Base-by-base conservation (phyloP, 176 grass and related monocot genomes). In the Musa acuminata region DNA sequence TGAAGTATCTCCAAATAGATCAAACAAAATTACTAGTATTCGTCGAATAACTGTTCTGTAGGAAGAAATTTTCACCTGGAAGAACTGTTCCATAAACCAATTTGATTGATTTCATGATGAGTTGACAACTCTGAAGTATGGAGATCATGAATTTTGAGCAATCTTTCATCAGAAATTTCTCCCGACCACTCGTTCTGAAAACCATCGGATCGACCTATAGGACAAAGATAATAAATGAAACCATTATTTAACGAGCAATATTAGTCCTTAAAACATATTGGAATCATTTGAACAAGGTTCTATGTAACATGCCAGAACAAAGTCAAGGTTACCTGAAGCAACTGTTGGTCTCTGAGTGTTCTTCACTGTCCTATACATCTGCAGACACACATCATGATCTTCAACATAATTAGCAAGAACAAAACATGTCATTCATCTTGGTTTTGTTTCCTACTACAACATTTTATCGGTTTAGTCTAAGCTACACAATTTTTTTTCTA, bases 301-400 rank as follows among this genome's bases (percentile, higher is more conserved):
- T 19, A 60, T 8, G 17, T 53, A 53, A 53, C 6, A 55, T 55
- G 12, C 54, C 12, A 55, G 54, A 55, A 55, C 16, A 14, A 14
- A 55, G 12, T 16, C 16, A 55, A 55, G 1, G n/a, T n/a, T 58
- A 60, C 57, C 57, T 60, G 57, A 60, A 60, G 57, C 57, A 60
- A 20, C 57, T 60, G 57, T 19, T 21, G 57, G 57, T 17, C 57
- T 60, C 17, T 60, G 17, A n/a, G 57, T 60, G 57, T 60, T 60
- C 17, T 60, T 60, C 57, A 60, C 17, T 60, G 57, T 60, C 57
- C 57, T 60, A 60, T 60, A 60, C 57, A 60, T 60, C 57, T 60
- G 57, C 57, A n/a, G n/a, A 60, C 16, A n/a, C n/a, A 60, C n/a
- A 60, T 60, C 16, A 60, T 3, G 0, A 60, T 60, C 57, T 60